Evolutionary conservation across 2,329 filamentous ascomycete species (phyloP), one percentile per base, ranked within the genome.

Genomic region (Botrytis medusae): DNA sequence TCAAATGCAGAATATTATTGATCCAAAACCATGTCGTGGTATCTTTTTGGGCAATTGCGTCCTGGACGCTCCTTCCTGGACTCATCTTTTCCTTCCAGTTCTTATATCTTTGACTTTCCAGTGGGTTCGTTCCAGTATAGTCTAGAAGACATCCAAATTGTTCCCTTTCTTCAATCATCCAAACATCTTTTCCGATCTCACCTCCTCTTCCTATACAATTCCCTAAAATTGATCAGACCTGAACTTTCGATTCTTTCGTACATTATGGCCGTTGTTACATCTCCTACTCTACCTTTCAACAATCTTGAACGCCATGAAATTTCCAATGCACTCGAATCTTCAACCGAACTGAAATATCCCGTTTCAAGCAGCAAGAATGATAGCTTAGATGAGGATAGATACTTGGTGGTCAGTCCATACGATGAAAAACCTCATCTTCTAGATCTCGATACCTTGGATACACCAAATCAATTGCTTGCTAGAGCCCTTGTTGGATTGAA

Each of bases 401-500:
- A 81, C 78, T 83, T 96, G 62, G 84, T 92, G 59, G 87, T 90
- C 75, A 97, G 94, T 0, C 94, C 94, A 0, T 97, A 97, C 81
- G 88, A 89, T 16, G 89, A 90, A 60, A 81, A 84, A 42, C 85
- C 87, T 4, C 94, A 97, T 81, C 88, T 93, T 67, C 88, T 97
- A 48, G 89, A 95, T 80, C 86, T 97, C 73, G 82, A 85, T 63
- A 89, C 86, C 4, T 85, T 97, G 10, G 87, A 92, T 75, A 83
- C 83, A 0, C 87, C 93, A 75, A 91, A 90, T 75, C 87, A 86
- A 16, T 85, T 97, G 69, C 85, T 97, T 71, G 91, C 94, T 8
- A 86, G 89, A 74, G 92, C 94, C 0, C 84, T 97, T 74, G 88
- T 88, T 42, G 84, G 84, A 22, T 85, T 97, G 76, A 85, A 84